A percentile compares a stretch with the other conserved stretches of the same genome.
phyloP scores from a whole-genome alignment of 2,329 filamentous ascomycete genomes.

The Xylariaceae sp. region DNA sequence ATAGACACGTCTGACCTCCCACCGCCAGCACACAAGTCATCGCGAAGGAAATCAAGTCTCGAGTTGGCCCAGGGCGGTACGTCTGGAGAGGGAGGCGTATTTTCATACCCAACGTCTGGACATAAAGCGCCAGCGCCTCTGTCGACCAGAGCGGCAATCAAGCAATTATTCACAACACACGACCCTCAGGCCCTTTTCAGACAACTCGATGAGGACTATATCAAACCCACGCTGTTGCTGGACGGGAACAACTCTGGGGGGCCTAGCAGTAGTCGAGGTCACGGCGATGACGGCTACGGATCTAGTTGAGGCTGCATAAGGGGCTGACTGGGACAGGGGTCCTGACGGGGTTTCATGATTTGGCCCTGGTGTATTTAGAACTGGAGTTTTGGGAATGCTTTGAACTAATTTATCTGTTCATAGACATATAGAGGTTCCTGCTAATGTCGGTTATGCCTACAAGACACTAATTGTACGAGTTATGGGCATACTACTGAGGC shows the following conservation, averaged over 20 bases:
- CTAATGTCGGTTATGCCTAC: neutral
- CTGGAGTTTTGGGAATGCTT: neutral
- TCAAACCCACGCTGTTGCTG: constrained; percentile 84
- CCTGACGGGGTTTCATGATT: constrained; percentile 10
- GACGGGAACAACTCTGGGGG: constrained; percentile 52
- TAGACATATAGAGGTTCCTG: neutral
- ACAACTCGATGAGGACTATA: constrained; percentile 91
- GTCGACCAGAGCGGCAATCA: constrained; percentile 71
- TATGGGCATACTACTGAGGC: too few relatives aligned
- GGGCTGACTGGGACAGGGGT: constrained; percentile 7
- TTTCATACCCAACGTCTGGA: constrained; percentile 33
- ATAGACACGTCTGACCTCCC: constrained; percentile 63
- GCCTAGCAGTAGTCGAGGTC: constrained; percentile 20
- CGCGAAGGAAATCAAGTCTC: constrained; percentile 36
- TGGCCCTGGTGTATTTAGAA: constrained; percentile 8
- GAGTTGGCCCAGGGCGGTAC: constrained; percentile 28
- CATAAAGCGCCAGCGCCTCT: constrained; percentile 39
- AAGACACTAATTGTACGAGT: neutral
- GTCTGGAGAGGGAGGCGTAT: constrained; percentile 29
- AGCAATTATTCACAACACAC: constrained; percentile 75
- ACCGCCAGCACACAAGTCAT: constrained; percentile 48
- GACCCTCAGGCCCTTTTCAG: constrained; percentile 87
- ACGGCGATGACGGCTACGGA: constrained; percentile 27
- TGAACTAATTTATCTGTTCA: neutral
- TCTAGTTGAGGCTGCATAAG: constrained; percentile 13